Evolutionary conservation across 768 basidiomycete species (phyloP).

Genomic region (Rhizopogon salebrosus): DNA sequence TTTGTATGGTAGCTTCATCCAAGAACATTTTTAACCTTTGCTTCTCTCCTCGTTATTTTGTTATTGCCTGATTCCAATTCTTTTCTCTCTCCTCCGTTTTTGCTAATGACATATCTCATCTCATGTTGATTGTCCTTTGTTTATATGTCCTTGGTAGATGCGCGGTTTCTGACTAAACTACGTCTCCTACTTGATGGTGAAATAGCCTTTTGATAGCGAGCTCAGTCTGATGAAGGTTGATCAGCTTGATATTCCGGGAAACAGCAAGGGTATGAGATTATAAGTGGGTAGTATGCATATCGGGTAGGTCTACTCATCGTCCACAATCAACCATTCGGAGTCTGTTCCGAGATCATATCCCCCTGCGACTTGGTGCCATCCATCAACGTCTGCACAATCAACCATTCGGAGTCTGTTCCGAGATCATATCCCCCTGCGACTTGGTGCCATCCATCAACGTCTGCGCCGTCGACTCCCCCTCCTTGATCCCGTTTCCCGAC

Average conservation of each 20-base stretch:
- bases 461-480: constrained; percentile 31
- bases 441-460: constrained; percentile 63
- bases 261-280: constrained; percentile 18
- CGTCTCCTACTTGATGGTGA: constrained; percentile 3
- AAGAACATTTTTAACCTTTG: constrained; percentile 25
- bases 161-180: constrained; percentile 21
- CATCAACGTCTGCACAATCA: constrained; percentile 41
- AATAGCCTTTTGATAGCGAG: constrained; percentile 15
- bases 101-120: constrained; percentile 16
- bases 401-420: constrained; percentile 93
- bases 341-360: constrained; percentile 72
- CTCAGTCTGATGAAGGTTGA: neutral
- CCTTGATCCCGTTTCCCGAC: constrained; percentile 40
- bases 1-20: constrained; percentile 26
- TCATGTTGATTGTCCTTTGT: constrained; percentile 14
- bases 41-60: constrained; percentile 18
- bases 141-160: constrained; percentile 28
- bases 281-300: constrained; percentile 3
- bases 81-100: constrained; percentile 7
- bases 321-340: constrained; percentile 87
- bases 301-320: constrained; percentile 28
- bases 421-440: constrained; percentile 62
- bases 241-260: neutral
- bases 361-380: constrained; percentile 71
- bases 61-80: constrained; percentile 12